Percentiles rank a stretch among this genome's conserved stretches.
These are phyloP conservation scores for Rhodosporidiobolus sp. DNA, from an alignment of 768 basidiomycete genomes.

Conservation along the genomic window DNA sequence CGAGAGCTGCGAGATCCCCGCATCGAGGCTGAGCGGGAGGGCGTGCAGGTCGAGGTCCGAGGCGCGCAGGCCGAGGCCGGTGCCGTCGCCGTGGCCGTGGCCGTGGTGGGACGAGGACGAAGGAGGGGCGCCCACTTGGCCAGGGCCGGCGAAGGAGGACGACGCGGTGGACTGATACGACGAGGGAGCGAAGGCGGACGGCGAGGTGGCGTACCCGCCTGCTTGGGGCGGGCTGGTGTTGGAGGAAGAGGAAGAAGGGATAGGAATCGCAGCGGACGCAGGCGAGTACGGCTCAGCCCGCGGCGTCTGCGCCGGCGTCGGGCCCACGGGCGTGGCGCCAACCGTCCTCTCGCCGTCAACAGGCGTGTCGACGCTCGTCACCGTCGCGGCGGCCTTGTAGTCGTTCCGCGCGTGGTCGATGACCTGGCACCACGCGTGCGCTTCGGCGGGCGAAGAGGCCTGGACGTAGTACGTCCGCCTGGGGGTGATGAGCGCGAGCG, in stretches of 20 bases:
- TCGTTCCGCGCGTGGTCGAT: conserved; percentile 29
- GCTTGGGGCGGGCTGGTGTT: neutral
- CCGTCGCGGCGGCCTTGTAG: conserved; percentile 11
- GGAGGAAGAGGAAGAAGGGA: conserved; percentile 4
- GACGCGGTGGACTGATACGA: conserved; percentile 28
- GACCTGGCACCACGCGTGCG: conserved; percentile 59
- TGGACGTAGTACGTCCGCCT: conserved; percentile 87
- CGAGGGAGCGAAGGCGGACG: conserved; percentile 13
- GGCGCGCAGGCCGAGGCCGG: neutral
- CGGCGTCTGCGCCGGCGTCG: conserved; percentile 18
- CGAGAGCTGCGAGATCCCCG: neutral
- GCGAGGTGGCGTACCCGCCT: conserved; percentile 16
- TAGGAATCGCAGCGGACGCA: neutral
- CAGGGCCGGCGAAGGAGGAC: neutral
- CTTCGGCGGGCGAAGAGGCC: conserved; percentile 67
- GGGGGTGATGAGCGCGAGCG: conserved; percentile 88
- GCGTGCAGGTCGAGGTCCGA: conserved; percentile 8
- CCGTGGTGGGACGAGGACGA: neutral
- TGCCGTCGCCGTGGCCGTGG: neutral
- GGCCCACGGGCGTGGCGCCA: neutral
- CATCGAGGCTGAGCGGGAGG: no score
- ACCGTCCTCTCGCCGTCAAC: neutral
- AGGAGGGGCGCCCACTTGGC: conserved; percentile 9
- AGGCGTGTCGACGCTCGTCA: conserved; percentile 22
- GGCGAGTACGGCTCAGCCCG: neutral